Evolutionary conservation across 163 green algal species (phyloP), one percentile per base, ranked within the genome.

Genomic region (Coccomyxa subellipsoidea): DNA sequence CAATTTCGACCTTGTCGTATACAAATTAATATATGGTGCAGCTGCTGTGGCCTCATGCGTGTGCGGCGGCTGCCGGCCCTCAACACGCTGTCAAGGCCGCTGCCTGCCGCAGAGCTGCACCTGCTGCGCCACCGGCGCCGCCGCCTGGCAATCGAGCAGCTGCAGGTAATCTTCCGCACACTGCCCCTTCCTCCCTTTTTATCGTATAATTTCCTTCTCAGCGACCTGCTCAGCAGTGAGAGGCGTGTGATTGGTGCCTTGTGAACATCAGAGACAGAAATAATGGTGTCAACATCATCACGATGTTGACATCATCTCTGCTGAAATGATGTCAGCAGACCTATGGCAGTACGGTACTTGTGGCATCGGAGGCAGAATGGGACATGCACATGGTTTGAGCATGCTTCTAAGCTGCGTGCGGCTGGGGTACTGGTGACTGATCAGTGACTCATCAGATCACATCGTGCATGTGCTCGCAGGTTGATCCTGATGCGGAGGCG

Each of bases 31-130:
- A 39, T 53, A 31, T 15, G 36, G 34, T 54, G 78, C 86, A 92
- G 86, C 69, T 84, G 88, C 88, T 1, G 80, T 78, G 47, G 90
- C 84, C 34, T 93, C 76, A 76, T 93, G 40, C 83, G 84, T n/a
- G 76, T 93, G 75, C 76, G 78, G n/a, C 88, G 86, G 79, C 84
- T 93, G 34, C 87, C 86, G 31, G 38, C 37, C 2, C 78, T 84
- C 12, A 88, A 85, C 38, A 83, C 89, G 78, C 54, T 89, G 77
- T 83, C 85, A 1, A 87, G 86, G 36, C 85, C 86, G 2, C 69
- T 77, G 69, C 73, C 77, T 0, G 84, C 90, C 34, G 69, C 85
- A 23, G 71, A 83, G 40, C 73, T 92, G 82, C 85, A 90, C 36
- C 84, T 93, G 0, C 70, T 94, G n/a, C 81, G 90, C 37, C 66